These are phyloP conservation scores for Amphibolis antarctica DNA, from an alignment of 106 monocot genomes.

Conservation along the genomic window DNA sequence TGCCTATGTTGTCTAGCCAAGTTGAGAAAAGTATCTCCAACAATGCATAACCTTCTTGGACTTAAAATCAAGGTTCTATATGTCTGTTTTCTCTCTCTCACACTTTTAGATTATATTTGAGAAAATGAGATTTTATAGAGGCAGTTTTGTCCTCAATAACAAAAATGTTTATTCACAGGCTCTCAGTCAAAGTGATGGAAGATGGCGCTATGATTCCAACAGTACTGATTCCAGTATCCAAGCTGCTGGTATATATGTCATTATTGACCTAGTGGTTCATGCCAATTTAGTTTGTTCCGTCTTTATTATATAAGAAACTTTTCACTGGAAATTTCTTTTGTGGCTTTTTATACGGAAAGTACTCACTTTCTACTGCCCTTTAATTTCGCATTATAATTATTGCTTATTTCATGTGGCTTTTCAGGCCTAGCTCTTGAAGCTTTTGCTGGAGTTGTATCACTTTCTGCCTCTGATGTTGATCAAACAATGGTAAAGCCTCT, in stretches of 20 bases:
- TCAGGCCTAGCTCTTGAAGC: slow-evolving; percentile 86
- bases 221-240: slow-evolving; percentile 64
- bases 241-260: slow-evolving; percentile 63
- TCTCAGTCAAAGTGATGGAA: slow-evolving; percentile 93
- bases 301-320: background rate
- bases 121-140: too few species aligned
- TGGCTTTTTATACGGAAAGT: too few species aligned
- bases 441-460: slow-evolving; percentile 69
- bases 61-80: too few species aligned
- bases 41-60: too few species aligned
- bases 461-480: slow-evolving; percentile 64
- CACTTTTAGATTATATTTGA: too few species aligned
- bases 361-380: background rate
- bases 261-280: background rate
- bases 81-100: too few species aligned
- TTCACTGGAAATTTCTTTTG: background rate
- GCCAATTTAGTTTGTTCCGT: background rate
- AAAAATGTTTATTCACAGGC: slow-evolving; percentile 27
- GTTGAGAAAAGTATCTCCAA: too few species aligned
- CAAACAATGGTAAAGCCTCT: slow-evolving; percentile 50
- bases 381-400: background rate
- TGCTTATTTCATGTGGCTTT: background rate
- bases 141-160: background rate
- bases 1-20: too few species aligned
- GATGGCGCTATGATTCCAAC: slow-evolving; percentile 75